Percentiles rank a stretch among this genome's conserved stretches.
These are phyloP conservation scores for Phialophora tarda DNA, from an alignment of 2,329 filamentous ascomycete species.

Conservation along the genomic window DNA sequence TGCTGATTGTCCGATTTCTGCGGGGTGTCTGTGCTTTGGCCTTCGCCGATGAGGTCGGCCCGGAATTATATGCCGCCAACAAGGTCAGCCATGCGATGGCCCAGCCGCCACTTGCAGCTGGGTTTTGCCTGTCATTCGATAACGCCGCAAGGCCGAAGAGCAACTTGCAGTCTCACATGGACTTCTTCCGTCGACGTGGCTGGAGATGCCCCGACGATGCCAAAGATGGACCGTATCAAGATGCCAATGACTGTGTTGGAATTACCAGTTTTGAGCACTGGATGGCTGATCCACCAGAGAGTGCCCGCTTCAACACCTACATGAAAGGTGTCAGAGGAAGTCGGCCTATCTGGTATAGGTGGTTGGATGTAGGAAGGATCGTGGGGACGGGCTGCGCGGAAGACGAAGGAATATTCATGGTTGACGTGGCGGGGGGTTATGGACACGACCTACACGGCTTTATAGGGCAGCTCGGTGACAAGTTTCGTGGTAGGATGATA, in stretches of 20 bases:
- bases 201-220: neutral
- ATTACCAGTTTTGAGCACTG: slow-evolving; percentile 6
- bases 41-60: neutral
- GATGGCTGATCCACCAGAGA: slow-evolving; percentile 4
- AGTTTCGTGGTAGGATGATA: slow-evolving; percentile 4
- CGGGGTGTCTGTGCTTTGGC: neutral
- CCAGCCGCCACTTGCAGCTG: slow-evolving; percentile 5
- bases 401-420: slow-evolving; percentile 2
- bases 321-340: slow-evolving; percentile 7
- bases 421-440: slow-evolving; percentile 5
- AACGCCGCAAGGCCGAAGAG: slow-evolving; percentile 5
- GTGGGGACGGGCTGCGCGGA: neutral
- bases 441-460: slow-evolving; percentile 2
- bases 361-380: neutral
- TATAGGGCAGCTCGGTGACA: neutral
- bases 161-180: slow-evolving; percentile 6
- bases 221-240: slow-evolving; percentile 3
- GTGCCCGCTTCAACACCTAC: slow-evolving; percentile 2
- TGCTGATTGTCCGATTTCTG: slow-evolving; percentile 6
- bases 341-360: slow-evolving; percentile 5
- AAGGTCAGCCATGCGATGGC: slow-evolving; percentile 7
- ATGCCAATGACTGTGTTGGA: slow-evolving; percentile 3
- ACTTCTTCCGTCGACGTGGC: neutral
- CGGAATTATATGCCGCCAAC: neutral
- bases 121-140: neutral